Percentiles rank a stretch among this genome's conserved stretches.
phyloP scores from a whole-genome alignment of 2,329 filamentous ascomycete species.

The Penicillium sp. region DNA sequence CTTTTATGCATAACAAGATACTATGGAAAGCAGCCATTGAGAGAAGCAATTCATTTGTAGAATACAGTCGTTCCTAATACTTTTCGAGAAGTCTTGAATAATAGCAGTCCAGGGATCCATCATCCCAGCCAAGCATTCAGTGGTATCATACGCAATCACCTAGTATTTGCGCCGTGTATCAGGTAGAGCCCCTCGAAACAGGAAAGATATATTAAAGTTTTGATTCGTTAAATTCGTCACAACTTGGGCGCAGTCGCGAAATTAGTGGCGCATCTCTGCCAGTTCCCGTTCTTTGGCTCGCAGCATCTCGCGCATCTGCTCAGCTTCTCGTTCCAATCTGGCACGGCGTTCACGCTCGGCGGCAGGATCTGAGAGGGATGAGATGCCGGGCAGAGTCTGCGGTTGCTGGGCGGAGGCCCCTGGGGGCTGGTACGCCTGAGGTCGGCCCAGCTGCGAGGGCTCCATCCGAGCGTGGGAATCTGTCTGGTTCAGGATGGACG shows the following conservation, averaged over 20 bases:
- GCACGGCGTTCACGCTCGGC: slow-evolving; percentile 65
- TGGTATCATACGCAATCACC: slow-evolving; percentile 25
- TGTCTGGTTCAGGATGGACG: slow-evolving; percentile 67
- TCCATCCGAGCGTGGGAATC: slow-evolving; percentile 40
- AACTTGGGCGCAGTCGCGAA: slow-evolving; percentile 5
- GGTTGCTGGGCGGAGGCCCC: slow-evolving; percentile 19
- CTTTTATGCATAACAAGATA: not conserved
- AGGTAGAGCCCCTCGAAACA: slow-evolving; percentile 3
- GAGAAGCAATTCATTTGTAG: slow-evolving; percentile 15
- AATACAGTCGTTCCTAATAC: slow-evolving; percentile 16
- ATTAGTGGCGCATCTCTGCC: slow-evolving; percentile 49
- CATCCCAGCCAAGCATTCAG: slow-evolving; percentile 14
- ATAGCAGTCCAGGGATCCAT: slow-evolving; percentile 12
- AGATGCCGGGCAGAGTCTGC: slow-evolving; percentile 34
- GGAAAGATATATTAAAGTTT: slow-evolving; percentile 9
- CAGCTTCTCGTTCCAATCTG: slow-evolving; percentile 68
- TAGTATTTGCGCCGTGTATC: slow-evolving; percentile 20
- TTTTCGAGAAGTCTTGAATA: slow-evolving; percentile 9
- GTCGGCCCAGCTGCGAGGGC: slow-evolving; percentile 35
- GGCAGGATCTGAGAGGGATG: slow-evolving; percentile 54
- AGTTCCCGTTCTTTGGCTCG: slow-evolving; percentile 73
- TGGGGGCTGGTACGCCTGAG: slow-evolving; percentile 31
- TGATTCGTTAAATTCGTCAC: slow-evolving; percentile 24
- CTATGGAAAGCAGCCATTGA: not conserved
- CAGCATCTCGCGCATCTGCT: slow-evolving; percentile 71